Percentiles rank a stretch among this genome's conserved stretches.
These are phyloP conservation scores for Ogataea polymorpha DNA, from an alignment of 805 yeast genomes.

Conservation along the genomic window DNA sequence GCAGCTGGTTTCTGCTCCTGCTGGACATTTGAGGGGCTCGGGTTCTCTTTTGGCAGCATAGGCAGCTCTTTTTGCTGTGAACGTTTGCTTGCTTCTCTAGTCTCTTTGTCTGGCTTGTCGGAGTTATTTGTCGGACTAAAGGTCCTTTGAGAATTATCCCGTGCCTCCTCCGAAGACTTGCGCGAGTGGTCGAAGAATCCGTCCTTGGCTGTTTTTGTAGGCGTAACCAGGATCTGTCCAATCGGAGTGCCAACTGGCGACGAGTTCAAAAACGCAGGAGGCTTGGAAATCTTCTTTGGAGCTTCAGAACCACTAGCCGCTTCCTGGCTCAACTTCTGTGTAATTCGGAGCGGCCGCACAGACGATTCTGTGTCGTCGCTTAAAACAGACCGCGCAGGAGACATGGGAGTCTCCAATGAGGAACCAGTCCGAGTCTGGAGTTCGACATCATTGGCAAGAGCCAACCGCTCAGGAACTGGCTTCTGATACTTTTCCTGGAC, in stretches of 20 bases:
- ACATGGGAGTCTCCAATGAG: neutral
- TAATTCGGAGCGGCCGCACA: slow-evolving; percentile 68
- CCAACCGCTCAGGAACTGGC: neutral
- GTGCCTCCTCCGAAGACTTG: neutral
- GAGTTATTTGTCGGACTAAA: no score
- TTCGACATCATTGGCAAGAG: neutral
- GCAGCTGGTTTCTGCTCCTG: neutral
- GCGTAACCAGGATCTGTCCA: slow-evolving; percentile 18
- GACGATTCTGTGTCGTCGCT: slow-evolving; percentile 35
- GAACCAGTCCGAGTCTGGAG: neutral
- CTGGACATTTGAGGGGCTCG: neutral
- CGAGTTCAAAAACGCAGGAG: slow-evolving; percentile 4
- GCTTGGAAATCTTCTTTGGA: slow-evolving; percentile 10
- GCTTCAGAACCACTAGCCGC: slow-evolving; percentile 19
- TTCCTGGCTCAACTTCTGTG: slow-evolving; percentile 45
- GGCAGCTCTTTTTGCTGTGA: neutral
- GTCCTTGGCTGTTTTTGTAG: slow-evolving; percentile 9
- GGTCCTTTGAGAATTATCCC: neutral
- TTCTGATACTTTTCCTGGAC: neutral
- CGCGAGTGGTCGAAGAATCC: neutral
- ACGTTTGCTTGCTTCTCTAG: slow-evolving; percentile 6
- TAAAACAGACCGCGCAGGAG: slow-evolving; percentile 15
- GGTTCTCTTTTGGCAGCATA: no score
- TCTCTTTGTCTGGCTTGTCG: neutral
- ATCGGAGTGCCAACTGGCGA: slow-evolving; percentile 10